Base-by-base conservation (phyloP, 805 yeast species). In the Wickerhamomyces ciferrii region DNA sequence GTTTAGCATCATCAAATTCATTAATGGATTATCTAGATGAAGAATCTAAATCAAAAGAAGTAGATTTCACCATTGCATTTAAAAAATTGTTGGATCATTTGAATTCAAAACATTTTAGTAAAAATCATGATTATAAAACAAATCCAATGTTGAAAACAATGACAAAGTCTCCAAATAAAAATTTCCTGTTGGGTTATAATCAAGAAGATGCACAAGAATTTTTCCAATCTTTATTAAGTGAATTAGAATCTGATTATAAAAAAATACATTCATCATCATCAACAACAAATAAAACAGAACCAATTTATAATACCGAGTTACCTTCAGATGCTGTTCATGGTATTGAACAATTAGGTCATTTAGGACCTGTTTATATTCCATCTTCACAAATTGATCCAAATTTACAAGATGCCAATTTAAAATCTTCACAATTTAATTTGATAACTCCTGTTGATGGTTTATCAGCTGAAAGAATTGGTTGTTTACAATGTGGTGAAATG, bases 161-260 rank as follows among this genome's bases (percentile, higher is more conserved):
- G 88, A 76, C 85, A 5, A 84, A 84, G 58, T 86, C 88, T 0
- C 91, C 94, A 14, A 83, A 82, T 54, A 85, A 81, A 58, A 84
- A 83, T 60, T 76, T 89, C 49, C 81, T 90, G 55, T 66, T 81
- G 46, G 94, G 97, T 2, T 88, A 88, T 60, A 89, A 87, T 59
- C 98, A 91, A 67, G 97, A 91, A 63, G 98, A 91, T 68, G 97
- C 97, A 0, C 97, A 91, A 65, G 98, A 91, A 63, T 91, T 91
- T 59, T 91, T 91, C 69, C 97, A 91, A 62, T 74, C 83, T 43
- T 75, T 86, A 2, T 71, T 87, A 74, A 72, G 77, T 38, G 79
- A 84, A 47, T 68, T 87, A 29, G 95, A 87, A 58, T 69, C 69
- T 37, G 87, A 83, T 46, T 63, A 67, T 62, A 63, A 70, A 67